Percentiles rank a stretch among this genome's conserved stretches.
Conservation (phyloP, 1,284 basidiomycete species). For the Fomitopsis schrenkii region DNA sequence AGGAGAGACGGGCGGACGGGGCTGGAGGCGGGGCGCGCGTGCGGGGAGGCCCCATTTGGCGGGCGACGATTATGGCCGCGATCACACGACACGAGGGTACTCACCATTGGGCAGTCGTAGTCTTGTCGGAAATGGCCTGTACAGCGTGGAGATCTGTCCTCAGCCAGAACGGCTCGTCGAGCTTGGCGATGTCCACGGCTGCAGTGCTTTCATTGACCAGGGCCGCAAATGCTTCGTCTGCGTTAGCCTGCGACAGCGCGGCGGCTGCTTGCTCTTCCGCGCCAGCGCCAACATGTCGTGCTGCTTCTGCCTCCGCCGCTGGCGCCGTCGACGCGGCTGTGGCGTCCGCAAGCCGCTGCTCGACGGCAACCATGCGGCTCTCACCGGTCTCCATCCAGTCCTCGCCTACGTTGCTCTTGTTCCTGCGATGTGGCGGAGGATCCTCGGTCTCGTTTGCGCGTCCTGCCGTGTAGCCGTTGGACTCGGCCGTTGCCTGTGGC, state of each 20-base stretch:
- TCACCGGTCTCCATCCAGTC: constrained; percentile 23
- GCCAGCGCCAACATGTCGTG: not conserved
- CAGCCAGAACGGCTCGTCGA: constrained; percentile 25
- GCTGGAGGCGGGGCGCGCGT: not conserved
- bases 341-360: not conserved
- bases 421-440: not conserved
- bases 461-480: not conserved
- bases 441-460: not conserved
- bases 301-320: not conserved
- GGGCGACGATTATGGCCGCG: not conserved
- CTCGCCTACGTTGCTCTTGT: constrained; percentile 9
- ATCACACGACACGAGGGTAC: constrained; percentile 11
- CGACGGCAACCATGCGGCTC: constrained; percentile 18
- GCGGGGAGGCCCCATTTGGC: not conserved
- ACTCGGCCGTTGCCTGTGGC: not conserved
- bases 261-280: not conserved
- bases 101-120: constrained; percentile 45
- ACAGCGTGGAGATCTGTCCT: constrained; percentile 17
- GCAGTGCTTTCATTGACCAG: constrained; percentile 8
- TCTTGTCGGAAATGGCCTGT: constrained; percentile 28
- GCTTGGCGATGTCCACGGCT: not conserved
- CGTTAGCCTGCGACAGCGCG: not conserved
- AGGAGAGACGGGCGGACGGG: not conserved
- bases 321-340: not conserved
- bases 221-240: not conserved